phyloP scores from a whole-genome alignment of 2,329 filamentous ascomycete species.

The Dissoconium aciculare region DNA sequence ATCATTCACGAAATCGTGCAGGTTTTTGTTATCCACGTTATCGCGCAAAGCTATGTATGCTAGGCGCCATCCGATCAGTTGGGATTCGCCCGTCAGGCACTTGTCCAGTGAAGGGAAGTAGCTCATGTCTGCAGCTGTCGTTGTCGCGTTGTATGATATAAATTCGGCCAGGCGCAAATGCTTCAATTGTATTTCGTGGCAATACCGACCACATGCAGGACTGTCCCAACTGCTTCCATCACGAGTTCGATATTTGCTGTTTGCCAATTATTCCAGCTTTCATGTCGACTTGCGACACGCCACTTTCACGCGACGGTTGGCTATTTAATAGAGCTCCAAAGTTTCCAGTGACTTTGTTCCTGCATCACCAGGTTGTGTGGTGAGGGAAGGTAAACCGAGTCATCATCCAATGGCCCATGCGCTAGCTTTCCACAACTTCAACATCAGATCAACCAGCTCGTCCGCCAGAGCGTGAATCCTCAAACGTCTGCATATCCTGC shows the following conservation, averaged over 20 bases:
- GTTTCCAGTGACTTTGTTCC: neutral
- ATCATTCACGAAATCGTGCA: conserved; percentile 58
- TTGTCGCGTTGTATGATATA: too few relatives aligned
- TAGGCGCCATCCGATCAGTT: conserved; percentile 55
- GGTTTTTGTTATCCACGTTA: conserved; percentile 34
- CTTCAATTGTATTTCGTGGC: conserved; percentile 2
- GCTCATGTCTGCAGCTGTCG: conserved; percentile 9
- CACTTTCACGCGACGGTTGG: neutral
- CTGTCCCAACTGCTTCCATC: too few relatives aligned
- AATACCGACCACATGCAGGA: too few relatives aligned
- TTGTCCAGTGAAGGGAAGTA: conserved; percentile 77
- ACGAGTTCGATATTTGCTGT: too few relatives aligned
- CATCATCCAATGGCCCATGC: too few relatives aligned
- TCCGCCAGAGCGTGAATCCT: too few relatives aligned
- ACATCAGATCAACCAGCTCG: too few relatives aligned
- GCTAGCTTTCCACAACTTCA: too few relatives aligned
- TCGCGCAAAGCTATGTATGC: conserved; percentile 40
- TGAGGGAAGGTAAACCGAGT: neutral
- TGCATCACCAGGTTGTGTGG: too few relatives aligned
- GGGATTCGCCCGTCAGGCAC: conserved; percentile 65
- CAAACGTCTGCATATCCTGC: too few relatives aligned
- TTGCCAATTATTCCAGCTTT: neutral
- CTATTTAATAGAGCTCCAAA: neutral
- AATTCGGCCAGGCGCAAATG: too few relatives aligned
- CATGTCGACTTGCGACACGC: neutral